Base-by-base conservation (phyloP, 148 eudicot species). In the Pouteria glomerata region DNA sequence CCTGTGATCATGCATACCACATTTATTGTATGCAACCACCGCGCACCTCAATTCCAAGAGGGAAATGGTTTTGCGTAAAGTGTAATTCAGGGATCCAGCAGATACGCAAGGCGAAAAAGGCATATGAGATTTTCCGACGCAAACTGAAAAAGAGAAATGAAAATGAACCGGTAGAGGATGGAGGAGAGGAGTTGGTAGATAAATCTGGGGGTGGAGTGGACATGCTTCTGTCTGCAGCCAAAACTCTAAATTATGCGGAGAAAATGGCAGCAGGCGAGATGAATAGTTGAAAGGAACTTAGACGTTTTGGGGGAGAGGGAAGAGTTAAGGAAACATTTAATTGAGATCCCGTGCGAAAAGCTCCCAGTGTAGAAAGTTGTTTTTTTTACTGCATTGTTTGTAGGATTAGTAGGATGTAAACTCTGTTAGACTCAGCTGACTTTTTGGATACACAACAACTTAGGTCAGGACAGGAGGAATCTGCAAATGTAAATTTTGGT, bases 1-100 rank as follows among this genome's bases (percentile, higher is more conserved):
- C 88, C 3, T 91, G 98, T 81, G 97, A 95, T 84, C 85, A 85
- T 76, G 98, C 89, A 11, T 95, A 88, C 78, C 98, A 95, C 74
- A 86, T 84, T 4, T 95, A 91, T 73, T 95, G 98, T 83, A 78
- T 89, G 96, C 77, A 76, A n/a, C 97, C 98, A 41, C 93, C 90
- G 2, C 91, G 70, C 30, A 5, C 61, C 24, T 61, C 82, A 19
- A 72, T 91, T 21, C 98, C 98, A 10, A 51, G 68, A 26, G 93
- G 96, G 35, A 81, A 85, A 45, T 95, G 98, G 98, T 95, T 86
- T 77, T 91, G 98, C 75, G 41, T 73, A 62, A 89, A 85, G 82
- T 95, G 98, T 74, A 79, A 84, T 66, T 75, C 69, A 3, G 92
- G 79, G 24, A 72, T 91, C 45, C 76, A 82, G 75, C 88, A 81